Evolutionary conservation across 2,329 filamentous ascomycete genomes (phyloP).

Genomic region (Tolypocladium pustulatum): DNA sequence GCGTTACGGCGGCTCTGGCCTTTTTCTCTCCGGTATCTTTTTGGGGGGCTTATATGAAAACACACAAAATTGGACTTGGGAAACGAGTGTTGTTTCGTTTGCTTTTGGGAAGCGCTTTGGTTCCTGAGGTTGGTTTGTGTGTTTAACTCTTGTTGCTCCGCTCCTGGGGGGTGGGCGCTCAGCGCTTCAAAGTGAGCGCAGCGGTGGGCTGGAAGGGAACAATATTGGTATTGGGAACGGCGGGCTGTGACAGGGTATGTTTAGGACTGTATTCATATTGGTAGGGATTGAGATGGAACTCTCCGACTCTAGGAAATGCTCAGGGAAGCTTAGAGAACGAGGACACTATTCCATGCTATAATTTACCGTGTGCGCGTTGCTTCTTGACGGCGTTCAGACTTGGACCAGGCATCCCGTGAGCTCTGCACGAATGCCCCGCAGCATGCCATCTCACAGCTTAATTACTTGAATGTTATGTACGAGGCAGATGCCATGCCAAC

Average conservation of each 20-base stretch:
- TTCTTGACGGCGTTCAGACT: no score
- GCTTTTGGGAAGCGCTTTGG: not conserved
- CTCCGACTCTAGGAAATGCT: not conserved
- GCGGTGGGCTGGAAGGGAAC: not conserved
- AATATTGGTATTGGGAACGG: not conserved
- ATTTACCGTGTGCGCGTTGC: not conserved
- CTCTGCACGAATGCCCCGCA: no score
- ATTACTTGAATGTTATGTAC: no score
- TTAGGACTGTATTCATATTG: not conserved
- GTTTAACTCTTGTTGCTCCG: not conserved
- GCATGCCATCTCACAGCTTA: no score
- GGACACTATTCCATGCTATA: not conserved
- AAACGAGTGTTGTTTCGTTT: not conserved
- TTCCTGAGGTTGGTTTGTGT: not conserved
- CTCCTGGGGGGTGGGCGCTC: not conserved
- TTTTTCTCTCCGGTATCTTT: not conserved
- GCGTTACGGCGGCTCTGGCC: not conserved
- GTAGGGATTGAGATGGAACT: not conserved
- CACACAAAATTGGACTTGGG: not conserved
- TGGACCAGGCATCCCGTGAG: no score
- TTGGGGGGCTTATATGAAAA: not conserved
- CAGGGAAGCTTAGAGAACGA: not conserved
- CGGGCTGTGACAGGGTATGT: not conserved
- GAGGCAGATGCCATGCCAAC: no score
- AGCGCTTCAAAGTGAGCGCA: not conserved